Percentiles rank a stretch among this genome's conserved stretches.
phyloP scores from a whole-genome alignment of 2,329 filamentous ascomycete genomes.

The Monosporascus ibericus region DNA sequence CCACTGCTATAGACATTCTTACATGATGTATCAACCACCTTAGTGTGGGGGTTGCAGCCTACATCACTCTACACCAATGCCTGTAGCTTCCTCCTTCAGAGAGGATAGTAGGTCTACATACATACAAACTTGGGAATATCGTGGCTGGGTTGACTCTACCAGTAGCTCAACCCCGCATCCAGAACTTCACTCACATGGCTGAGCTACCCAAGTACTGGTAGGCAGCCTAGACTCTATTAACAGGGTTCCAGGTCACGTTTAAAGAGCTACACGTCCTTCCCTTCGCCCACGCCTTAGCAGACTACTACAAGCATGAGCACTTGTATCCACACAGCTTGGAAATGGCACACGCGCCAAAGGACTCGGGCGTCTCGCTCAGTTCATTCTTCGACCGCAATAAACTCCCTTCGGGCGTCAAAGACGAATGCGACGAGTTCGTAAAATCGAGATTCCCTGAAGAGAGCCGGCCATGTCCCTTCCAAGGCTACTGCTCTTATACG shows the following conservation, averaged over 20 bases:
- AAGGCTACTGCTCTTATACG: conserved; percentile 50
- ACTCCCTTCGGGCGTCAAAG: conserved; percentile 17
- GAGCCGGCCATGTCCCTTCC: conserved; percentile 29
- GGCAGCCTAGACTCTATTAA: conserved; percentile 1
- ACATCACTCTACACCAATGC: neutral
- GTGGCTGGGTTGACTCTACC: neutral
- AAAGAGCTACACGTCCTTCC: neutral
- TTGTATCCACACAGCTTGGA: neutral
- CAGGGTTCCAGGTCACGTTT: neutral
- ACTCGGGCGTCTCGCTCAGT: conserved; percentile 19
- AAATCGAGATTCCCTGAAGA: conserved; percentile 24
- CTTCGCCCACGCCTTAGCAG: neutral
- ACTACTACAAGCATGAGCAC: neutral
- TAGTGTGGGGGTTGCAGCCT: neutral
- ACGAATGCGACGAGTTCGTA: conserved; percentile 28
- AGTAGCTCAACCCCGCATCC: conserved; percentile 10
- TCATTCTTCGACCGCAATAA: conserved; percentile 24
- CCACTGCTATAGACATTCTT: neutral
- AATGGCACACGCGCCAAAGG: conserved; percentile 16
- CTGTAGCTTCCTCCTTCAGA: too few species aligned
- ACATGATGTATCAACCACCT: neutral
- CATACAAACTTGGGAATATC: neutral
- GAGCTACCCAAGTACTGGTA: neutral
- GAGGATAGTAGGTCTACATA: neutral
- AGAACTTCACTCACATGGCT: conserved; percentile 8